phyloP scores from a whole-genome alignment of 345 rosid genomes.

The Gossypium mustelinum region DNA sequence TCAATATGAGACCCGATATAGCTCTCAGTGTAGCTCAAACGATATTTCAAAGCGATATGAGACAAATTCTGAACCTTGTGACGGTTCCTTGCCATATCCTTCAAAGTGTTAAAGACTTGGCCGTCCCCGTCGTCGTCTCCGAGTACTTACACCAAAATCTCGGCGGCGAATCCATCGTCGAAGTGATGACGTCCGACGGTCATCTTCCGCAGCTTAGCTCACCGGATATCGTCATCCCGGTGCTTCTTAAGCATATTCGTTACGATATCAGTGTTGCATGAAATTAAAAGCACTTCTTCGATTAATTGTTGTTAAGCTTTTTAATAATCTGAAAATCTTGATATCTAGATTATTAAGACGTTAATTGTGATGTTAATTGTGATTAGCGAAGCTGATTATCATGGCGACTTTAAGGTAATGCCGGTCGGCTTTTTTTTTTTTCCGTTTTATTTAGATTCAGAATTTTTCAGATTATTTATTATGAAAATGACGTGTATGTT shows the following conservation, averaged over 20 bases:
- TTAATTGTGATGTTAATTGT: background rate
- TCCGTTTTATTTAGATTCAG: background rate
- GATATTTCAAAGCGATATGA: constrained; percentile 76
- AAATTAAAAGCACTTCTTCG: background rate
- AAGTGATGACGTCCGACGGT: constrained; percentile 77
- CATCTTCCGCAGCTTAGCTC: constrained; percentile 96
- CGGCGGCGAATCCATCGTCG: constrained; percentile 68
- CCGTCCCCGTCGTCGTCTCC: constrained; percentile 72
- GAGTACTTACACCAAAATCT: constrained; percentile 73
- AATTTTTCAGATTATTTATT: background rate
- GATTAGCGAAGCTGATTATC: constrained; percentile 3
- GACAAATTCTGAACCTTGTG: constrained; percentile 49
- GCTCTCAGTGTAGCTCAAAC: constrained; percentile 66
- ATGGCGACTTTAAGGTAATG: background rate
- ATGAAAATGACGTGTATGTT: constrained; percentile 1
- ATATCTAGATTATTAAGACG: background rate
- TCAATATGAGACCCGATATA: constrained; percentile 96
- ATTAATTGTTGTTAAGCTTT: background rate
- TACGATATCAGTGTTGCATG: constrained; percentile 38
- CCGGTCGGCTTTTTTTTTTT: no score
- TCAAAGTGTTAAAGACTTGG: constrained; percentile 81
- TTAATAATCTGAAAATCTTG: constrained; percentile 1
- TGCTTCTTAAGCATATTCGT: constrained; percentile 70
- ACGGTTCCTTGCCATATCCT: constrained; percentile 81
- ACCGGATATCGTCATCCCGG: constrained; percentile 78